Evolutionary conservation across 1,284 basidiomycete genomes (phyloP).

Genomic region (Leccinum ambiguum): DNA sequence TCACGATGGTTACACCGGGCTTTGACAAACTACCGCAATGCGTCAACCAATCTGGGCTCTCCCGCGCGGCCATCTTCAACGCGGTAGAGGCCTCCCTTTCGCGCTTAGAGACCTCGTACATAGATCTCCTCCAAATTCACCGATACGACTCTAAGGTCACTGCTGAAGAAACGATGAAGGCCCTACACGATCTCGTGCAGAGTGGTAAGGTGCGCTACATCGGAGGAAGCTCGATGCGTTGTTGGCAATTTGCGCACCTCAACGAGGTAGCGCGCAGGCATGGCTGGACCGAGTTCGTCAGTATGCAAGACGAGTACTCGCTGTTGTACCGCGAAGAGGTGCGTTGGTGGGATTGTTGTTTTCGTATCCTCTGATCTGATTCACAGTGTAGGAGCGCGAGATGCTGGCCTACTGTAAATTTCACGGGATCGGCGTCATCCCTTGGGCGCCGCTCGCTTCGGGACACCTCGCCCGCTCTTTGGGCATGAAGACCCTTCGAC

Average conservation of each 20-base stretch:
- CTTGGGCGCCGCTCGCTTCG: no score
- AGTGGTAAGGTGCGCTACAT: background rate
- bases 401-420: constrained; percentile 1
- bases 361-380: background rate
- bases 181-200: background rate
- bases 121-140: background rate
- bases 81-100: background rate
- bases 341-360: no score
- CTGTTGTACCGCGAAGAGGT: background rate
- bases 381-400: background rate
- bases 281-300: background rate
- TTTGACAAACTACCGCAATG: background rate
- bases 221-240: background rate
- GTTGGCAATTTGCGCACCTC: constrained; percentile 2
- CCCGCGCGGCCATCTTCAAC: background rate
- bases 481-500: constrained; percentile 30
- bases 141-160: background rate
- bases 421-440: constrained; percentile 25
- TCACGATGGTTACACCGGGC: no score
- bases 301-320: constrained; percentile 1
- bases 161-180: background rate
- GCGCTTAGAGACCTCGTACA: background rate
- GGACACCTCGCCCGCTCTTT: constrained; percentile 30
- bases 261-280: background rate
- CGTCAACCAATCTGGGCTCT: background rate